Conservation (phyloP, 192 early-diverging fungal genomes). For the Mortierella alpina region DNA sequence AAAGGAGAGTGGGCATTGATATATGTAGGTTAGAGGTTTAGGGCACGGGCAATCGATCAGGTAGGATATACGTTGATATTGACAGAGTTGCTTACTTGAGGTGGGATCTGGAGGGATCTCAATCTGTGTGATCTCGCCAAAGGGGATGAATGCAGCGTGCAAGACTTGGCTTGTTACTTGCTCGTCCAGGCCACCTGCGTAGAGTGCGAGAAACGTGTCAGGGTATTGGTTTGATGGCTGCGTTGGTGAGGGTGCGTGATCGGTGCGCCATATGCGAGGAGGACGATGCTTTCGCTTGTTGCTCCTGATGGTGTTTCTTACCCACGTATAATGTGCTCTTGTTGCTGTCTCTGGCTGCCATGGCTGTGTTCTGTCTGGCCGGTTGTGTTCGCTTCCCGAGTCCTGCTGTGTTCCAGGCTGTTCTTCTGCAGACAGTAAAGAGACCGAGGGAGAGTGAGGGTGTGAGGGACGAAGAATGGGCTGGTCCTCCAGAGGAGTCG, state of each 20-base stretch:
- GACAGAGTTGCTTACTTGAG: conserved; percentile 64
- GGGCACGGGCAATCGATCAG: no score
- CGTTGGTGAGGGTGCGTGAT: background rate
- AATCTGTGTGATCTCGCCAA: conserved; percentile 93
- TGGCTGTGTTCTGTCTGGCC: background rate
- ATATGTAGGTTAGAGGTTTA: background rate
- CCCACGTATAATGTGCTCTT: conserved; percentile 49
- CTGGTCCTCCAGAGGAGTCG: background rate
- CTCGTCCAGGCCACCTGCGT: conserved; percentile 81
- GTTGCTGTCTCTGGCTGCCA: conserved; percentile 36
- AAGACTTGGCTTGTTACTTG: conserved; percentile 83
- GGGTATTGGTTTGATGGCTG: background rate
- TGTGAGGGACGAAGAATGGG: background rate
- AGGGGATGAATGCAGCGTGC: conserved; percentile 92
- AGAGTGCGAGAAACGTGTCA: background rate
- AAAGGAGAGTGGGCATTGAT: background rate
- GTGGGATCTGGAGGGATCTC: conserved; percentile 86
- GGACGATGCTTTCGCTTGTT: background rate
- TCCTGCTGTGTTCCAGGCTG: background rate
- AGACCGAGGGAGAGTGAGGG: background rate
- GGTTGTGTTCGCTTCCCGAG: background rate
- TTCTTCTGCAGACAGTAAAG: background rate
- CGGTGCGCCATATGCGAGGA: background rate
- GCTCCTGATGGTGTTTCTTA: background rate
- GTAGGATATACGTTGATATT: background rate